A percentile compares a stretch with the other conserved stretches of the same genome.
These are phyloP conservation scores for Dimocarpus longan DNA, from an alignment of 345 rosid species.

Conservation along the genomic window DNA sequence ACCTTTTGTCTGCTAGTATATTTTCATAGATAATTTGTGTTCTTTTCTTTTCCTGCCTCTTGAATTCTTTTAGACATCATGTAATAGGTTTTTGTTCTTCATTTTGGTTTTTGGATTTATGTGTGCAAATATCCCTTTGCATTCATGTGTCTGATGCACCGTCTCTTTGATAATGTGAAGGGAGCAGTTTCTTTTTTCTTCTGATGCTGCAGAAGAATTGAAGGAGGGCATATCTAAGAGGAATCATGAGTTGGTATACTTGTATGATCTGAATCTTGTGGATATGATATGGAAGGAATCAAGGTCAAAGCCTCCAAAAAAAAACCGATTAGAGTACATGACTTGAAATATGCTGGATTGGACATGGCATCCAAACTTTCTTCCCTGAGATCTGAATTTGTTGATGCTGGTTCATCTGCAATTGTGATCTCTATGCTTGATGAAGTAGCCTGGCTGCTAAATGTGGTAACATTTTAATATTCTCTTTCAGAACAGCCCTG, in stretches of 20 bases:
- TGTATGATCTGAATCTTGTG: constrained; percentile 73
- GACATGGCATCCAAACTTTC: constrained; percentile 74
- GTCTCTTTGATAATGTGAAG: constrained; percentile 62
- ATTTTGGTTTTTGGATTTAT: background rate
- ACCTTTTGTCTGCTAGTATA: background rate
- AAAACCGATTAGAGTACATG: constrained; percentile 76
- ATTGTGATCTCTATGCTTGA: constrained; percentile 92
- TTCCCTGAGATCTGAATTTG: constrained; percentile 66
- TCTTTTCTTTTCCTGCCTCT: background rate
- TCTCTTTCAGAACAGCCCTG: background rate
- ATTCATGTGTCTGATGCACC: constrained; percentile 40
- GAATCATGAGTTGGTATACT: constrained; percentile 79
- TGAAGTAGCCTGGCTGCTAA: constrained; percentile 94
- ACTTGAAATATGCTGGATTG: constrained; percentile 82
- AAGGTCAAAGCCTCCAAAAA: constrained; percentile 83
- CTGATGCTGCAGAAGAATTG: constrained; percentile 92
- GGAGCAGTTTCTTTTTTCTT: constrained; percentile 98
- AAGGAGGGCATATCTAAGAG: constrained; percentile 74
- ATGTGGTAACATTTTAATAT: constrained; percentile 60
- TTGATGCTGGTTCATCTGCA: constrained; percentile 74
- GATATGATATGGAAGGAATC: constrained; percentile 91
- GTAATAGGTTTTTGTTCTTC: background rate
- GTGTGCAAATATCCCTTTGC: constrained; percentile 1
- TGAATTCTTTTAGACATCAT: background rate
- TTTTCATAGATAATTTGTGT: background rate